Base-by-base conservation (phyloP, 2,329 filamentous ascomycete genomes). In the Davidsoniella virescens region DNA sequence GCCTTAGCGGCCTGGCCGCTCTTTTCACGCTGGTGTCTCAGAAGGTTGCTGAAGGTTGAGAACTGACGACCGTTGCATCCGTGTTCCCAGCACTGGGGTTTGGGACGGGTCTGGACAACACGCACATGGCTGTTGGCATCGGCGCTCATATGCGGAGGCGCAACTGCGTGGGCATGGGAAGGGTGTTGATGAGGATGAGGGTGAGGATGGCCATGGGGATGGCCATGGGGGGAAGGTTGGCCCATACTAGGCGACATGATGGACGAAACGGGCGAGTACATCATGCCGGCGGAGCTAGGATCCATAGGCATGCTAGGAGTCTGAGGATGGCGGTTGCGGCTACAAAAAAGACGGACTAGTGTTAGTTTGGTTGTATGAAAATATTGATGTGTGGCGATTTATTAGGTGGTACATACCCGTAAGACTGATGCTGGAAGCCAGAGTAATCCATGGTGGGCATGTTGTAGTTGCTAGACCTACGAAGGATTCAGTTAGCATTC, bases 61-160 rank as follows among this genome's bases (percentile, higher is more conserved):
- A 96, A 96, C 60, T 94, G 85, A 26, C 88, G 80, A 17, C 90
- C 90, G 59, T 95, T 94, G 70, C 90, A 96, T 9, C 88, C 90
- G 61, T 96, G 90, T 54, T 95, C 90, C 85, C 86, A 96, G 65
- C 90, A 95, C 62, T 94, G 87, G 43, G 88, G 87, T 67, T 94
- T 94, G n/a, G 87, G 87, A 56, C 84, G 76, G 57, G 78, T 80
- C 62, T 84, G 82, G 16, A 87, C 72, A 14, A 87, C 77, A 53
- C 84, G 73, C 38, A 85, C 78, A 56, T 78, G 68, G 41, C 68
- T 62, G 54, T 49, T 55, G 43, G 49, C 53, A 49, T 52, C 39
- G 29, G 43, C 39, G 10, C 47, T 47, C 42, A 53, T 47, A 38
- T 53, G 55, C 8, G 48, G 40, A 43, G 47, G 50, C 26, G 41